phyloP scores from a whole-genome alignment of 1,284 basidiomycete genomes.

The Trichosporon sp. region DNA sequence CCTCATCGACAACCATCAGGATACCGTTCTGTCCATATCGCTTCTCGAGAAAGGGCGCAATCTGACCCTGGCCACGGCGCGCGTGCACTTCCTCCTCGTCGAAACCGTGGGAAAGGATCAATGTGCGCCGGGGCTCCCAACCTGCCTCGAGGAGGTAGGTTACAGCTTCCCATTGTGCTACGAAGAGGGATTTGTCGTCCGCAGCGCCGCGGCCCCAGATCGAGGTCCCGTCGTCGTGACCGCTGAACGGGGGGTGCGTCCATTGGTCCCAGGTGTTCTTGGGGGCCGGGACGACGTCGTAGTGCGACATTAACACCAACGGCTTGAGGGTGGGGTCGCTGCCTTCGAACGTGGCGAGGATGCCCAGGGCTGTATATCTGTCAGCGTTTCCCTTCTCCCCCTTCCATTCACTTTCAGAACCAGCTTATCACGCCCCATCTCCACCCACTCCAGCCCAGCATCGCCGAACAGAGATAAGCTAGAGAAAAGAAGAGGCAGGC shows the following conservation, averaged over 20 bases:
- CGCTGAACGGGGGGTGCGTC: slow-evolving; percentile 46
- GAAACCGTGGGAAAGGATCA: slow-evolving; percentile 45
- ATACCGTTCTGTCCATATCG: slow-evolving; percentile 44
- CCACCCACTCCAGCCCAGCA: too few relatives aligned
- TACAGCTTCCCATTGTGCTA: slow-evolving; percentile 48
- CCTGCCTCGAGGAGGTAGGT: slow-evolving; percentile 37
- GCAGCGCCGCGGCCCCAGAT: slow-evolving; percentile 46
- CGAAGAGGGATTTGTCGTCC: slow-evolving; percentile 47
- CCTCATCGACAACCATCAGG: slow-evolving; percentile 48
- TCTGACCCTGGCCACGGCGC: slow-evolving; percentile 42
- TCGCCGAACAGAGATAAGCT: too few relatives aligned
- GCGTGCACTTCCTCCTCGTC: slow-evolving; percentile 47
- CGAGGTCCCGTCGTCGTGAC: slow-evolving; percentile 38
- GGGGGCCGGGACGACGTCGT: slow-evolving; percentile 48
- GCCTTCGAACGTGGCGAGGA: slow-evolving; percentile 51
- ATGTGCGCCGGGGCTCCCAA: slow-evolving; percentile 40
- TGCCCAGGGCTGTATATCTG: slow-evolving; percentile 41
- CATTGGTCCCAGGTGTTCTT: slow-evolving; percentile 41
- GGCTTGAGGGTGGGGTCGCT: slow-evolving; percentile 50
- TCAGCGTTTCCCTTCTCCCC: neutral
- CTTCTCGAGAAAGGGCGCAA: slow-evolving; percentile 43
- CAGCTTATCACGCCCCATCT: too few relatives aligned
- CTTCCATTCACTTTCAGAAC: too few relatives aligned
- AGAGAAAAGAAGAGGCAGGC: too few relatives aligned
- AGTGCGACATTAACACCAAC: slow-evolving; percentile 47